Conservation (phyloP, 495 filamentous ascomycete species). For the Penicillium steckii region DNA sequence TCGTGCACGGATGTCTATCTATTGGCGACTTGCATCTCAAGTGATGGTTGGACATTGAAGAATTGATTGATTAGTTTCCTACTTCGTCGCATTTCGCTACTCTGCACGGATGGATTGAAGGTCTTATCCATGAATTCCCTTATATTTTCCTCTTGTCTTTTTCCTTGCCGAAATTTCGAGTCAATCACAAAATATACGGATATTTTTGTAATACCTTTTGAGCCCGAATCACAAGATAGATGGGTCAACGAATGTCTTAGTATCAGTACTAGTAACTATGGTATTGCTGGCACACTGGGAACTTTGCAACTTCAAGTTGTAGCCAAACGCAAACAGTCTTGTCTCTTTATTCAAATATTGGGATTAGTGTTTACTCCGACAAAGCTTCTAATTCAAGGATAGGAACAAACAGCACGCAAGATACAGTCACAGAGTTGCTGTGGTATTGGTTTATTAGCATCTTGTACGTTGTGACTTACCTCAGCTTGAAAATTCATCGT, state of each 20-base stretch:
- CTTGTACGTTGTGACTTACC: no score
- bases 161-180: conserved; percentile 14
- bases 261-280: no score
- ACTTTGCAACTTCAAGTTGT: no score
- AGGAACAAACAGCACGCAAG: no score
- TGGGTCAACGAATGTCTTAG: neutral
- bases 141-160: conserved; percentile 12
- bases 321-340: no score
- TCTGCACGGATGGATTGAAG: conserved; percentile 13
- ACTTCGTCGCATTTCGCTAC: conserved; percentile 5
- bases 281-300: no score
- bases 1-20: conserved; percentile 10
- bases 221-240: neutral
- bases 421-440: no score
- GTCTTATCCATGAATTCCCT: conserved; percentile 5
- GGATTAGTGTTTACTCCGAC: no score
- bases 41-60: conserved; percentile 12
- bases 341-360: no score
- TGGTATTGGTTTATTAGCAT: no score
- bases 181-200: conserved; percentile 22
- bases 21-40: conserved; percentile 5
- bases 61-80: neutral
- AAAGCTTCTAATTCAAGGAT: no score
- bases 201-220: conserved; percentile 1
- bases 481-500: no score